These are phyloP conservation scores for Phytophthora cajani DNA, from an alignment of 352 stramenopile genomes.

Conservation along the genomic window DNA sequence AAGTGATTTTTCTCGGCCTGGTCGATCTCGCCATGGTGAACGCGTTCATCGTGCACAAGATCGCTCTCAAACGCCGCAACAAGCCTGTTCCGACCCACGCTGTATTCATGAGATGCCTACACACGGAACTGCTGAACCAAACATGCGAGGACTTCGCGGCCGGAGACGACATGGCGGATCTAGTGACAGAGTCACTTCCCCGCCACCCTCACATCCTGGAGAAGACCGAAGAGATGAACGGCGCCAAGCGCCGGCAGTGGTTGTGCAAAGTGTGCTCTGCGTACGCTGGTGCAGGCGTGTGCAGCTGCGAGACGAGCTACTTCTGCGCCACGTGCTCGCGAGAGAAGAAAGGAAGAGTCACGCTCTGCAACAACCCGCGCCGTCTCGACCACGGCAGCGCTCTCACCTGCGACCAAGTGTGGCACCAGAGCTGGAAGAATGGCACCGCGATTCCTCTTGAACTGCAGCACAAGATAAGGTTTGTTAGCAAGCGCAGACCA, in stretches of 20 bases:
- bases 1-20: constrained; percentile 28
- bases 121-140: constrained; percentile 16
- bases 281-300: constrained; percentile 5
- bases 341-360: constrained; percentile 12
- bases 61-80: neutral
- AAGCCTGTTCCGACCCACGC: constrained; percentile 8
- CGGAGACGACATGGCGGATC: neutral
- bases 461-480: constrained; percentile 12
- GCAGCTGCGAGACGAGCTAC: constrained; percentile 30
- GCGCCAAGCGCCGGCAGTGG: constrained; percentile 26
- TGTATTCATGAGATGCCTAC: neutral
- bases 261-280: constrained; percentile 33
- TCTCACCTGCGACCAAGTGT: constrained; percentile 20
- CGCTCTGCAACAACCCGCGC: constrained; percentile 16
- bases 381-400: constrained; percentile 3
- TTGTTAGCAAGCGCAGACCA: constrained; percentile 4
- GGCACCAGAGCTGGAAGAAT: constrained; percentile 29
- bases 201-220: constrained; percentile 5
- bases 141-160: constrained; percentile 14
- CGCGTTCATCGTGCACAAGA: constrained; percentile 24
- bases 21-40: constrained; percentile 33
- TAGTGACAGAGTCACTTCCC: constrained; percentile 12
- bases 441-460: constrained; percentile 11
- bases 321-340: constrained; percentile 17
- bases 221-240: constrained; percentile 24